Percentiles rank a stretch among this genome's conserved stretches.
Conservation (phyloP, 441 rosid species). For the Biscutella laevigata region DNA sequence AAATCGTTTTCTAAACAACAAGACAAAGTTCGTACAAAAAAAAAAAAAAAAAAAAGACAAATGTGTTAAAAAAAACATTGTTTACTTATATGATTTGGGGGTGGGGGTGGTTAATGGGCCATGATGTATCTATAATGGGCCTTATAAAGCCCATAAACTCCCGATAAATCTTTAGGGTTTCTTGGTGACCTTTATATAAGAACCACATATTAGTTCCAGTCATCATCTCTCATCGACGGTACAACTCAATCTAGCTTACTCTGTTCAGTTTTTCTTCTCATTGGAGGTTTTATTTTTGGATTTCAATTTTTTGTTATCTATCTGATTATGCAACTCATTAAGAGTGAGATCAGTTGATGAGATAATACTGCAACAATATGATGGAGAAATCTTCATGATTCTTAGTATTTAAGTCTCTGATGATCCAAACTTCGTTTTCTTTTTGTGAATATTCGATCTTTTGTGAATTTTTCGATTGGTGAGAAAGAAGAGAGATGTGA, state of each 20-base stretch:
- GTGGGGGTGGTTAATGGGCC: no score
- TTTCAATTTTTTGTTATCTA: no score
- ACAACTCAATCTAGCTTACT: background rate
- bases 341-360: slow-evolving; percentile 27
- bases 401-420: no score
- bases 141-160: background rate
- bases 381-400: slow-evolving; percentile 25
- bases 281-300: no score
- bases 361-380: slow-evolving; percentile 31
- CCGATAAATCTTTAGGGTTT: slow-evolving; percentile 11
- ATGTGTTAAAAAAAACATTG: no score
- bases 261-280: background rate
- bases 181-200: slow-evolving; percentile 3
- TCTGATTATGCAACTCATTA: no score
- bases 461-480: background rate
- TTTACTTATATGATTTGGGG: no score
- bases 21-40: no score
- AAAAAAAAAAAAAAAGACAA: no score
- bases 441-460: no score
- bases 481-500: slow-evolving; percentile 25
- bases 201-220: background rate
- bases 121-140: background rate
- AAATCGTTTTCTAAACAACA: no score
- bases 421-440: no score
- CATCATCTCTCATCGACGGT: background rate